These are phyloP conservation scores for Amanita jacksonii DNA, from an alignment of 768 basidiomycete species.

Conservation along the genomic window DNA sequence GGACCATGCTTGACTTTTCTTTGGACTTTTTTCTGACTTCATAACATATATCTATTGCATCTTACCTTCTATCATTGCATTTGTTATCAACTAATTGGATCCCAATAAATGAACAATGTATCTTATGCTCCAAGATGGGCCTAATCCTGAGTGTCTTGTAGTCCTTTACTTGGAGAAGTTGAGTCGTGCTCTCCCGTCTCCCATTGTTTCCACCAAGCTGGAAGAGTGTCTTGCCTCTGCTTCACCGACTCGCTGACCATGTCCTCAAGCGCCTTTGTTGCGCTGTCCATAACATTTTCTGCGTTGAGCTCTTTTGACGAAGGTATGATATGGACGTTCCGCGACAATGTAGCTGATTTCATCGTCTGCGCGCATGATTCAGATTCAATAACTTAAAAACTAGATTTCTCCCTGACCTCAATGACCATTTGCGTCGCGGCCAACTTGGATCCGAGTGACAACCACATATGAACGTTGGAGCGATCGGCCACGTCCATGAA, in stretches of 20 bases:
- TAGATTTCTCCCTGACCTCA: neutral
- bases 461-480: neutral
- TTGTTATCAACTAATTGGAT: too few relatives aligned
- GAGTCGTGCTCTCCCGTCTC: neutral
- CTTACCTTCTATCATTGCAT: too few relatives aligned
- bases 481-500: neutral
- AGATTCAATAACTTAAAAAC: neutral
- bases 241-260: slow-evolving; percentile 10
- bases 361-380: neutral
- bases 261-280: slow-evolving; percentile 14
- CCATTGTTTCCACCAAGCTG: slow-evolving; percentile 24
- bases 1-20: neutral
- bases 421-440: slow-evolving; percentile 1
- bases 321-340: neutral
- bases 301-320: neutral
- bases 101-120: too few relatives aligned
- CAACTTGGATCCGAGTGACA: neutral
- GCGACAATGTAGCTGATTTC: neutral
- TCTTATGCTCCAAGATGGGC: too few relatives aligned
- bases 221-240: slow-evolving; percentile 16
- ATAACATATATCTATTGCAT: too few relatives aligned
- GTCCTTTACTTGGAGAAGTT: neutral
- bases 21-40: slow-evolving; percentile 1
- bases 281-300: slow-evolving; percentile 9
- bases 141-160: neutral